These are phyloP conservation scores for Gautieria morchelliformis DNA, from an alignment of 768 basidiomycete genomes.

Conservation along the genomic window DNA sequence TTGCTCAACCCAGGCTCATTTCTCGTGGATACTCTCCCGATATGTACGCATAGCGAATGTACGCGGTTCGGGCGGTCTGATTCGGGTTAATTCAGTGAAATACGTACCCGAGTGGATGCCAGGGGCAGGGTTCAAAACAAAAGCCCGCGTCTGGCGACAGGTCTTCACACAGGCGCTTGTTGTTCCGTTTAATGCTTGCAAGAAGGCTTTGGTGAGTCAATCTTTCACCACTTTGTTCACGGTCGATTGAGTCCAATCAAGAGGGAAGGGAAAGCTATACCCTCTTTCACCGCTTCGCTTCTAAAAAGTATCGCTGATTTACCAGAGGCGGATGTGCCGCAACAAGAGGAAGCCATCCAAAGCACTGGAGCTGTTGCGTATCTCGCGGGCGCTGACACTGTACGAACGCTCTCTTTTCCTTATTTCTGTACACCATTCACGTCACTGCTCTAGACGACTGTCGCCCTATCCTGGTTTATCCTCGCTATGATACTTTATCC, in stretches of 20 bases:
- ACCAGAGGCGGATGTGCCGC: slow-evolving; percentile 10
- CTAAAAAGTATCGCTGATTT: slow-evolving; percentile 5
- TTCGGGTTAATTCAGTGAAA: too few species aligned
- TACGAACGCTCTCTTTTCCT: slow-evolving; percentile 11
- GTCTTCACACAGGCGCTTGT: too few species aligned
- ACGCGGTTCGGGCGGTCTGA: slow-evolving; percentile 14
- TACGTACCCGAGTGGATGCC: too few species aligned
- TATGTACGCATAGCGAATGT: slow-evolving; percentile 22
- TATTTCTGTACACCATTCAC: background rate
- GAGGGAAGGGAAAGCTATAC: background rate
- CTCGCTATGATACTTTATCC: slow-evolving; percentile 14
- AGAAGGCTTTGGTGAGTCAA: too few species aligned
- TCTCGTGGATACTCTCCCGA: too few species aligned
- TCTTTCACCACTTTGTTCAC: background rate
- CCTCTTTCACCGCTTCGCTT: background rate
- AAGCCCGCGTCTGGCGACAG: too few species aligned
- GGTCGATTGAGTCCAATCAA: background rate
- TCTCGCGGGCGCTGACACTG: slow-evolving; percentile 35
- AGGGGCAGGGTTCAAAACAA: too few species aligned
- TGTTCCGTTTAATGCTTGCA: too few species aligned
- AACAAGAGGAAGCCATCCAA: slow-evolving; percentile 17
- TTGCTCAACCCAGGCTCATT: too few species aligned
- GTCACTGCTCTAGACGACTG: slow-evolving; percentile 3
- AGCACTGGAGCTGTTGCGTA: slow-evolving; percentile 31
- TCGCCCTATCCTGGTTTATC: slow-evolving; percentile 10